phyloP scores from a whole-genome alignment of 805 yeast species.

The Sugiyamaella chiloensis region DNA sequence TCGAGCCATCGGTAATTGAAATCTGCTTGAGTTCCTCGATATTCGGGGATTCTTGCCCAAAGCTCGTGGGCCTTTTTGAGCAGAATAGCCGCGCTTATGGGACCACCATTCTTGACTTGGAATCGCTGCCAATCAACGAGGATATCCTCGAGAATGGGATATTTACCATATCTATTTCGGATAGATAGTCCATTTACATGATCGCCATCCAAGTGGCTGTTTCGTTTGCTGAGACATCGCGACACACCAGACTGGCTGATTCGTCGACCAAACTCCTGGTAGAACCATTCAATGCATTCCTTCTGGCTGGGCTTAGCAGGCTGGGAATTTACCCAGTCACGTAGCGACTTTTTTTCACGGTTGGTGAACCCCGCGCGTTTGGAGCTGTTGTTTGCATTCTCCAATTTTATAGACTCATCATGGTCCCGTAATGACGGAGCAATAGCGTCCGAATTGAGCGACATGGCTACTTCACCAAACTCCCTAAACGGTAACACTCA shows the following conservation, averaged over 20 bases:
- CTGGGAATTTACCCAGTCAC: slow-evolving; percentile 12
- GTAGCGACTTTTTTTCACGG: slow-evolving; percentile 14
- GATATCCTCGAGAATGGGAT: slow-evolving; percentile 14
- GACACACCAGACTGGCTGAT: slow-evolving; percentile 18
- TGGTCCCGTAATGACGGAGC: background rate
- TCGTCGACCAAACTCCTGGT: slow-evolving; percentile 10
- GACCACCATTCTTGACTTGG: slow-evolving; percentile 7
- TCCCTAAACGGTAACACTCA: too few relatives aligned
- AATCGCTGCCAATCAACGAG: slow-evolving; percentile 15
- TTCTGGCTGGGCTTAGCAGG: slow-evolving; percentile 13
- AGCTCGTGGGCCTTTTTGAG: slow-evolving; percentile 11
- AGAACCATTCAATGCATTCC: slow-evolving; percentile 17
- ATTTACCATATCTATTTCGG: slow-evolving; percentile 15
- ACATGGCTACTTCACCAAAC: too few relatives aligned
- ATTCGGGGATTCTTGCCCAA: slow-evolving; percentile 17
- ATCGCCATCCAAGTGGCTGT: slow-evolving; percentile 12
- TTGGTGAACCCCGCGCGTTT: slow-evolving; percentile 12
- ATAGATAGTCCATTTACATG: slow-evolving; percentile 7
- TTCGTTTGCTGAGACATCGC: slow-evolving; percentile 12
- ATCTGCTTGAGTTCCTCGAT: slow-evolving; percentile 12
- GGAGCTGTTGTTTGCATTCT: background rate
- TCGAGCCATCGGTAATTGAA: slow-evolving; percentile 18
- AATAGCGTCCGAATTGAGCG: slow-evolving; percentile 1
- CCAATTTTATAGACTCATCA: background rate
- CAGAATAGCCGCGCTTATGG: slow-evolving; percentile 11